These are phyloP conservation scores for Eucalyptus sp. DNA, from an alignment of 345 rosid species.

Conservation along the genomic window DNA sequence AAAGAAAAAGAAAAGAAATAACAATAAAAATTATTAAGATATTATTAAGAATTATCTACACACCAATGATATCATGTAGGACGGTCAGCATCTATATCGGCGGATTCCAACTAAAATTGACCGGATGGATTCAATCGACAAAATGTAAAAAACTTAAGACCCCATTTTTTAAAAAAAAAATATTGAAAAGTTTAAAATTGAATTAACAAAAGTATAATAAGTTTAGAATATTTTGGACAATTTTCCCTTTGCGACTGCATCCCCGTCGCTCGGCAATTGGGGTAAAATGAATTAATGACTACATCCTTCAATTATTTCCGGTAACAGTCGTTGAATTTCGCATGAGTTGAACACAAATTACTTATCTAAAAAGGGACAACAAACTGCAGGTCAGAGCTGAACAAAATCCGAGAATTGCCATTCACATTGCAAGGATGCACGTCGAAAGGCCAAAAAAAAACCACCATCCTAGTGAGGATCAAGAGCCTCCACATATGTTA, in stretches of 20 bases:
- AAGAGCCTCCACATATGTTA: neutral
- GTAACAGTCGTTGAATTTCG: neutral
- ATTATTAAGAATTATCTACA: too few species aligned
- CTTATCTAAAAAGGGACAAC: neutral
- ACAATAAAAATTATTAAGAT: too few species aligned
- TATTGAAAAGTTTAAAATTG: too few species aligned
- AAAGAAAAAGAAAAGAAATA: too few species aligned
- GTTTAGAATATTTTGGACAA: too few species aligned
- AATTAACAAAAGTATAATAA: fast-evolving
- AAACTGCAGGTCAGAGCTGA: neutral
- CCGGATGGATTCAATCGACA: fast-evolving
- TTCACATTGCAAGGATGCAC: neutral
- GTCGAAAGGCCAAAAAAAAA: neutral
- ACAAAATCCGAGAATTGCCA: neutral
- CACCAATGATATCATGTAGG: fast-evolving
- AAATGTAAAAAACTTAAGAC: too few species aligned
- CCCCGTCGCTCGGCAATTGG: neutral
- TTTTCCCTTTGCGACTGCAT: neutral
- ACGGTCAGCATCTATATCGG: fast-evolving
- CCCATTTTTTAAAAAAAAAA: too few species aligned
- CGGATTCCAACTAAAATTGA: fast-evolving
- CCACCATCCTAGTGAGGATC: neutral
- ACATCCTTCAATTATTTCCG: neutral
- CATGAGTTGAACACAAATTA: neutral
- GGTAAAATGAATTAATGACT: neutral